Conservation (phyloP, 306 rosid genomes). For the cucumber (Cucumis sativus) region Cucumber_9930_V3 NC_026658.2:4735001-4735500, state of each 20-base stretch:
- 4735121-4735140: neutral
- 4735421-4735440: no score
- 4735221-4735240: neutral
- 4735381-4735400: no score
- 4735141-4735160: neutral
- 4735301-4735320: neutral
- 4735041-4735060: slow-evolving; percentile 85
- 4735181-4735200: neutral
- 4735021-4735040: no score
- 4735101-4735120: slow-evolving; percentile 68
- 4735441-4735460: no score
- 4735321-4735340: neutral
- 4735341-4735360: no score
- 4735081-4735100: slow-evolving; percentile 81
- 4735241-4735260: neutral
- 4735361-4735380: no score
- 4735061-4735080: slow-evolving; percentile 86
- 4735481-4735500: no score
- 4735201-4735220: neutral
- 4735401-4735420: no score
- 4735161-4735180: neutral
- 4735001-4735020: no score
- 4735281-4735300: neutral
- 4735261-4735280: neutral
- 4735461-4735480: no score